Evolutionary conservation across 2,329 filamentous ascomycete genomes (phyloP).

Genomic region (Fusarium verticillioides): DNA sequence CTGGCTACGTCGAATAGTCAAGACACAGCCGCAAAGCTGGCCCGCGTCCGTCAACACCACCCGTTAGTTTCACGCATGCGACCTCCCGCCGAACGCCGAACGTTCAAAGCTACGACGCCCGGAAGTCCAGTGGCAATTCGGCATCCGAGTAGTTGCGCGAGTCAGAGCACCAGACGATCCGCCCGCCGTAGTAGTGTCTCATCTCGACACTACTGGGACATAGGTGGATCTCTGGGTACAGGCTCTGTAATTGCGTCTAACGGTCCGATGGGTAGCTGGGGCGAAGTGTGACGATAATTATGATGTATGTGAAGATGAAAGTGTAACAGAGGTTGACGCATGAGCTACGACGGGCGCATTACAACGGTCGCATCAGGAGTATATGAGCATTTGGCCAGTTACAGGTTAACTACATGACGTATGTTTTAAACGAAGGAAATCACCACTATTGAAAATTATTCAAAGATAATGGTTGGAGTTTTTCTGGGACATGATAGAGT

Average conservation of each 20-base stretch:
- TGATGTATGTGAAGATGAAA: conserved; percentile 14
- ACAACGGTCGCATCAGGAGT: conserved; percentile 23
- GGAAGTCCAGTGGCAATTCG: conserved; percentile 60
- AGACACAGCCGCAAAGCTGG: conserved; percentile 79
- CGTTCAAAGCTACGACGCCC: conserved; percentile 65
- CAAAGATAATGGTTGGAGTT: conserved; percentile 31
- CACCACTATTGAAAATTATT: conserved; percentile 21
- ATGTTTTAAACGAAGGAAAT: conserved; percentile 32
- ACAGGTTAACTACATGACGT: conserved; percentile 13
- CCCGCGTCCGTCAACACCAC: conserved; percentile 88
- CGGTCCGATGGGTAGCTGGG: conserved; percentile 80
- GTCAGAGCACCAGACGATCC: conserved; percentile 83
- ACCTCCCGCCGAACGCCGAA: conserved; percentile 61
- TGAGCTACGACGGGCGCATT: conserved; percentile 12
- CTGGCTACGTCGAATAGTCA: conserved; percentile 64
- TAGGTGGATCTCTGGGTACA: conserved; percentile 82
- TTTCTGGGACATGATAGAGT: conserved; percentile 28
- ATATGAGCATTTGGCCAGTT: conserved; percentile 13
- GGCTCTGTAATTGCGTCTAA: conserved; percentile 75
- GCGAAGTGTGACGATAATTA: conserved; percentile 67
- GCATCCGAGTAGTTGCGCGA: conserved; percentile 79
- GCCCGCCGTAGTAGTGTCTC: conserved; percentile 75
- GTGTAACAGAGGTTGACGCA: conserved; percentile 11
- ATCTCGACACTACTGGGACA: conserved; percentile 91
- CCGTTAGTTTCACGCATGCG: conserved; percentile 76